Conservation (phyloP, 2,329 filamentous ascomycete genomes). For the Aspergillus sergii region DNA sequence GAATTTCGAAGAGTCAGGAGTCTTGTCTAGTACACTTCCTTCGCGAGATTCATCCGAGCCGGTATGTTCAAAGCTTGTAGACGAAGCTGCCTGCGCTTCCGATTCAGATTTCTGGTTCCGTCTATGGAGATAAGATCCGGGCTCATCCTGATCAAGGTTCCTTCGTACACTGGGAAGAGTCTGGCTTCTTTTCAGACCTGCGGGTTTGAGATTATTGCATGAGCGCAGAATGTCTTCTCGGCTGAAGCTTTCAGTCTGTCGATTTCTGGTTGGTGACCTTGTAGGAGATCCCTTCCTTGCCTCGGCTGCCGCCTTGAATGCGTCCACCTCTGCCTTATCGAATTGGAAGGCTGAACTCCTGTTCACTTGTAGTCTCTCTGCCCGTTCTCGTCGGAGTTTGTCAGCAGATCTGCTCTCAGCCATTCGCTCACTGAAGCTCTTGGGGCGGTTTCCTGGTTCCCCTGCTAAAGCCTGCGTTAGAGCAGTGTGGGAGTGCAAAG, state of each 20-base stretch:
- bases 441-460: slow-evolving; percentile 39
- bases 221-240: slow-evolving; percentile 62
- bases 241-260: slow-evolving; percentile 58
- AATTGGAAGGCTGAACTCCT: slow-evolving; percentile 48
- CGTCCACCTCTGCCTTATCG: slow-evolving; percentile 47
- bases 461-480: slow-evolving; percentile 27
- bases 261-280: slow-evolving; percentile 52
- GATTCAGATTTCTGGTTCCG: slow-evolving; percentile 28
- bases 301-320: slow-evolving; percentile 42
- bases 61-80: slow-evolving; percentile 19
- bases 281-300: slow-evolving; percentile 26
- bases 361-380: slow-evolving; percentile 40
- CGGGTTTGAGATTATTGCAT: slow-evolving; percentile 30
- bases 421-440: slow-evolving; percentile 83
- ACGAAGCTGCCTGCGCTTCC: slow-evolving; percentile 17
- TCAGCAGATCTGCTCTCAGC: slow-evolving; percentile 63
- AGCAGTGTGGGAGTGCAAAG: slow-evolving; percentile 26
- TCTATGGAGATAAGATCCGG: slow-evolving; percentile 25
- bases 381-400: slow-evolving; percentile 40
- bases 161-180: slow-evolving; percentile 35
- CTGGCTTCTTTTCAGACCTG: slow-evolving; percentile 36
- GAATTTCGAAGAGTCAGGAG: slow-evolving; percentile 64
- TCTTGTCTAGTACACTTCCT: slow-evolving; percentile 22
- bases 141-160: slow-evolving; percentile 15
- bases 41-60: slow-evolving; percentile 17